Evolutionary conservation across 768 basidiomycete species (phyloP), one percentile per base, ranked within the genome.

Genomic region (Calocybe indica): DNA sequence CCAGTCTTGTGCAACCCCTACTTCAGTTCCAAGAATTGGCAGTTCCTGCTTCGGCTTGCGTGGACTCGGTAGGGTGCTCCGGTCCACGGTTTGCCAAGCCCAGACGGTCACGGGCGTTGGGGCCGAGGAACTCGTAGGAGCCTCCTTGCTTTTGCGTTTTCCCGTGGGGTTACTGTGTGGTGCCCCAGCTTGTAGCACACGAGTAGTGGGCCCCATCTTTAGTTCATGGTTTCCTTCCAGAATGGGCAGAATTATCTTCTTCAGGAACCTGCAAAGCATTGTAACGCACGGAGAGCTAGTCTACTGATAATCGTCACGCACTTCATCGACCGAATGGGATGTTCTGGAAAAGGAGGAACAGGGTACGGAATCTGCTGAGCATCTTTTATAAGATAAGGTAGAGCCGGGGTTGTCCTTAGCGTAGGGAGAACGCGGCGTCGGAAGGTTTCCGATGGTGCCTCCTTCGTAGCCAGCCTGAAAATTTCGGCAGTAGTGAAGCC

Each of bases 321-420:
- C 83, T 58, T 66, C 46, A 81, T 64, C 10, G 84, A 85, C 13
- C 76, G 72, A 41, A 85, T 62, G 6, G 72, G 69, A 52, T 82
- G 74, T 7, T 70, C 66, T 0, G 70, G 59, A 43, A 69, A 58
- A 4, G 75, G 70, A 11, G 75, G 73, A 3, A 41, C 34, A 1
- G 62, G 62, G 6, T 15, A 36, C 0, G 53, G 40, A 2, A 32
- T 14, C 38, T 13, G 50, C 28, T 11, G 15, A 8, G 31, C 42
- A 6, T 30, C 35, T 12, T 32, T 39, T 42, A 14, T 40, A 44
- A 2, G 39, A 4, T 6, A 35, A 13, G n/a, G 50, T 48, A 31
- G 32, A 12, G 22, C 29, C 12, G 11, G 60, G 46, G 33, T 43
- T 13, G 22, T 22, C 22, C 22, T 22, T 22, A 22, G 22, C 22